phyloP scores from a whole-genome alignment of 495 filamentous ascomycete genomes.

The Hypoxylon rickii region DNA sequence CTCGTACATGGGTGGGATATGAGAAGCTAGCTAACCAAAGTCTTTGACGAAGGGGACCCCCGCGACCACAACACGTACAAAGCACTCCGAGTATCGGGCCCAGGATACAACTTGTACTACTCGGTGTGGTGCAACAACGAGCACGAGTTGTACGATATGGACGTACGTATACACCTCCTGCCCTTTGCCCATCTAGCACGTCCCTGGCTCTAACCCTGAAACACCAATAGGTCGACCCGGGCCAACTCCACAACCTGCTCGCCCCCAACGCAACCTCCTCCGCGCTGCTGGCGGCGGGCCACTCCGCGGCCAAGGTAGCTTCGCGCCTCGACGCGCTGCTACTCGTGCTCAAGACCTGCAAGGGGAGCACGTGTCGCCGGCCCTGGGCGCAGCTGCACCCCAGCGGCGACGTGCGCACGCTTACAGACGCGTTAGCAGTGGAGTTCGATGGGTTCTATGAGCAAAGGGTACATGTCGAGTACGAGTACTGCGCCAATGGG shows the following conservation, averaged over 20 bases:
- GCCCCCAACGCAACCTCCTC: background rate
- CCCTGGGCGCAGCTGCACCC: conserved; percentile 64
- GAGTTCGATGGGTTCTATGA: conserved; percentile 59
- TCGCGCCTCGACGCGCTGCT: conserved; percentile 61
- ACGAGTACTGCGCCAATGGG: conserved; percentile 58
- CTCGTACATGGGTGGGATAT: background rate
- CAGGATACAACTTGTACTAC: conserved; percentile 61
- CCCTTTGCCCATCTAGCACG: background rate
- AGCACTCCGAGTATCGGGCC: conserved; percentile 54
- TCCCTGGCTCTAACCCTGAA: background rate
- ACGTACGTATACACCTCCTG: conserved; percentile 37
- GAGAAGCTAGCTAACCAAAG: conserved; percentile 4
- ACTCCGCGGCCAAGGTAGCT: conserved; percentile 42
- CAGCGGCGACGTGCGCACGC: conserved; percentile 36
- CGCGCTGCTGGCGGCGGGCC: conserved; percentile 36
- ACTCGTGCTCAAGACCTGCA: conserved; percentile 64
- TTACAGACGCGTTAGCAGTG: conserved; percentile 45
- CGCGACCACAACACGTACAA: conserved; percentile 60
- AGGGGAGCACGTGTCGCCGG: conserved; percentile 51
- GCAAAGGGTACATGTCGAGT: conserved; percentile 42
- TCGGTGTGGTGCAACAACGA: conserved; percentile 66
- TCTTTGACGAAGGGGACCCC: conserved; percentile 10
- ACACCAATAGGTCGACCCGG: conserved; percentile 54
- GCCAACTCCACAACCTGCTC: conserved; percentile 60
- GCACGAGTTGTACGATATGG: conserved; percentile 64